These are phyloP conservation scores for Colletotrichum spaethianum DNA, from an alignment of 2,329 filamentous ascomycete genomes.

Conservation along the genomic window DNA sequence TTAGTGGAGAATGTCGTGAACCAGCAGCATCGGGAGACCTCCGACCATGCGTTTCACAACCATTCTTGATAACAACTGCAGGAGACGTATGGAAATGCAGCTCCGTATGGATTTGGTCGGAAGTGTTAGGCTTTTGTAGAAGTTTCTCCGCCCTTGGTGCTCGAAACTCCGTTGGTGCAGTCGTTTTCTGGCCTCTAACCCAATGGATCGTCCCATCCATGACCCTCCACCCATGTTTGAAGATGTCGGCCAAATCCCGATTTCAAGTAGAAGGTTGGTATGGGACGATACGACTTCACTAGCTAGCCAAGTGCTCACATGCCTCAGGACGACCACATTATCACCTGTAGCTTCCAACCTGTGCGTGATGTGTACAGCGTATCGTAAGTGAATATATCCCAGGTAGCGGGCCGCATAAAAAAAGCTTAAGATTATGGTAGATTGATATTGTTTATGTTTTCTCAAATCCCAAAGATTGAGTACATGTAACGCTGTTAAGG, in stretches of 20 bases:
- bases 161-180: background rate
- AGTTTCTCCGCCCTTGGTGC: background rate
- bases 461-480: background rate
- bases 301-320: background rate
- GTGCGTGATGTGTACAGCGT: too few relatives aligned
- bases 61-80: background rate
- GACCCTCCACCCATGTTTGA: background rate
- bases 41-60: background rate
- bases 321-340: too few relatives aligned
- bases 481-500: too few relatives aligned
- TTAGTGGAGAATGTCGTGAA: constrained; percentile 31
- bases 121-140: background rate
- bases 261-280: background rate
- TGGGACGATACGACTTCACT: background rate
- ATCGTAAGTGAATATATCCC: background rate
- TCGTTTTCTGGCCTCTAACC: background rate
- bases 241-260: background rate
- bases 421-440: background rate
- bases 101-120: background rate
- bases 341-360: too few relatives aligned
- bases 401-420: background rate
- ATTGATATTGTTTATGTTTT: background rate
- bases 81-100: background rate
- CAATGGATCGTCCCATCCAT: background rate
- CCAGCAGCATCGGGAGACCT: constrained; percentile 9